These are phyloP conservation scores for Recurvomyces mirabilis DNA, from an alignment of 495 filamentous ascomycete genomes.

Conservation along the genomic window DNA sequence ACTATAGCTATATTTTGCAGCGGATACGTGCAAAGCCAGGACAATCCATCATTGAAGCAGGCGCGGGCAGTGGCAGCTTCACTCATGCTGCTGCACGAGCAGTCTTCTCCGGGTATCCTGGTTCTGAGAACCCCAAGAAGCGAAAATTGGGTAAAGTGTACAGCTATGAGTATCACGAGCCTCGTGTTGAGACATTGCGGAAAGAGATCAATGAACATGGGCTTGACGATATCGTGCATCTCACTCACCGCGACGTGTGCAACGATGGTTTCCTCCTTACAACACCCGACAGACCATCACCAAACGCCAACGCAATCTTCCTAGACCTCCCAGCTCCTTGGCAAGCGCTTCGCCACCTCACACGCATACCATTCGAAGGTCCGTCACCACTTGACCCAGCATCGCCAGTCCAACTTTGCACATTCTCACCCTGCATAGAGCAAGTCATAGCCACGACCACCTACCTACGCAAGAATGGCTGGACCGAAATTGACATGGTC, in stretches of 20 bases:
- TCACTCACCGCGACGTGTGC: conserved; percentile 92
- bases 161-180: conserved; percentile 87
- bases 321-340: conserved; percentile 90
- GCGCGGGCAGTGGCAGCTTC: conserved; percentile 88
- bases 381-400: conserved; percentile 59
- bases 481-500: conserved; percentile 88
- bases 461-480: conserved; percentile 62
- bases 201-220: conserved; percentile 67
- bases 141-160: conserved; percentile 57
- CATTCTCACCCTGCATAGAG: conserved; percentile 93
- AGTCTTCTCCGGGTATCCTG: conserved; percentile 71
- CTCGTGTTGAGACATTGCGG: conserved; percentile 58
- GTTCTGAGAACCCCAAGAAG: conserved; percentile 22
- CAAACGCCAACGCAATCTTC: conserved; percentile 72
- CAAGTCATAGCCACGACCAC: conserved; percentile 79
- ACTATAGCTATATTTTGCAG: conserved; percentile 92
- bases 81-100: conserved; percentile 83
- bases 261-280: conserved; percentile 57
- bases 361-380: conserved; percentile 43
- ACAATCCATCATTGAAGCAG: conserved; percentile 75
- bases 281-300: conserved; percentile 31
- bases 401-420: conserved; percentile 63
- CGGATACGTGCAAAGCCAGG: conserved; percentile 74
- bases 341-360: conserved; percentile 76
- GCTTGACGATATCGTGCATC: conserved; percentile 56